Conservation (phyloP, 208 protist species). For the Trichomonas vaginalis region DNA sequence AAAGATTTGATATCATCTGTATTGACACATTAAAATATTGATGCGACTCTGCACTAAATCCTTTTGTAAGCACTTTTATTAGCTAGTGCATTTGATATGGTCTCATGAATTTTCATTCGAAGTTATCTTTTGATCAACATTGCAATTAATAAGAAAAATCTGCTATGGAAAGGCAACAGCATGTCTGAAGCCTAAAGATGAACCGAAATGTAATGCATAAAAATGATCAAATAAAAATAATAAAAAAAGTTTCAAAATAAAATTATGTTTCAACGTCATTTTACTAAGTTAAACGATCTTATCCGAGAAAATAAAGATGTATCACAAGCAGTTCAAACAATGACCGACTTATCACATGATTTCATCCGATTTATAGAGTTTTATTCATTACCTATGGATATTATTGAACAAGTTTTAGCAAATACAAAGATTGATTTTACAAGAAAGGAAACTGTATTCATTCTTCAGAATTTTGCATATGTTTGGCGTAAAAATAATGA, state of each 20-base stretch:
- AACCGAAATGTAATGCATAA: no score
- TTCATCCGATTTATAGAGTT: neutral
- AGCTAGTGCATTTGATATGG: no score
- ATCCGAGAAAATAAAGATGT: neutral
- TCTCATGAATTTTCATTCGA: no score
- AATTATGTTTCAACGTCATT: neutral
- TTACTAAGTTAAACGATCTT: neutral
- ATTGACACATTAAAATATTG: no score
- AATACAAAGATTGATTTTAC: neutral
- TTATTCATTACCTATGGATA: neutral
- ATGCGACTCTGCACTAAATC: no score
- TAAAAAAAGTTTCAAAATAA: neutral
- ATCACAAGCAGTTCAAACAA: neutral
- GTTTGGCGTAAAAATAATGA: neutral
- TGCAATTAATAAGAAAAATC: no score
- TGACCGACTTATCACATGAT: neutral
- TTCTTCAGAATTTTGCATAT: neutral
- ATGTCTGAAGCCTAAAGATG: no score
- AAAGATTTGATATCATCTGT: no score
- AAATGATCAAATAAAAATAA: neutral
- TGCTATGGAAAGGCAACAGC: no score
- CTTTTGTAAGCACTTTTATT: no score
- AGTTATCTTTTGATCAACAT: no score
- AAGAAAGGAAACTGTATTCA: neutral
- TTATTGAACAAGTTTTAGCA: neutral